These are phyloP conservation scores for Phylloporus arenicola DNA, from an alignment of 768 basidiomycete genomes.

Conservation along the genomic window DNA sequence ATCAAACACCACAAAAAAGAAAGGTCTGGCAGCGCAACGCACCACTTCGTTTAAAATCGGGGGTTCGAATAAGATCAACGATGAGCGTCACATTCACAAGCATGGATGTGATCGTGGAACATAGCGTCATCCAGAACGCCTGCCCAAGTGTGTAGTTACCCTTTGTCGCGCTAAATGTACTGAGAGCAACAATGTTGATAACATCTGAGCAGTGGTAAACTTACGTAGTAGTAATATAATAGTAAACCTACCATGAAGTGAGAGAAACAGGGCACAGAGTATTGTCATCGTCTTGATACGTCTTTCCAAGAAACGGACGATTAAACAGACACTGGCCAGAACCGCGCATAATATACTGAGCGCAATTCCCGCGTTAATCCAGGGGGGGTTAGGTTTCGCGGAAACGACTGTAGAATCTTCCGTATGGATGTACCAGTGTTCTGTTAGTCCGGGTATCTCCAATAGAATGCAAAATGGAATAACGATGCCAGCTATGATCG, in stretches of 20 bases:
- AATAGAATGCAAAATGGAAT: constrained; percentile 78
- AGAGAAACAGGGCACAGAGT: constrained; percentile 56
- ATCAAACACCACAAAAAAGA: neutral
- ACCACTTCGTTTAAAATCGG: constrained; percentile 64
- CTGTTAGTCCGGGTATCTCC: constrained; percentile 75
- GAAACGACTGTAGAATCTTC: constrained; percentile 37
- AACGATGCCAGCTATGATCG: constrained; percentile 61
- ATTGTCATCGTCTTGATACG: constrained; percentile 59
- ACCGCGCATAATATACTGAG: constrained; percentile 66
- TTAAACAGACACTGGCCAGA: constrained; percentile 61
- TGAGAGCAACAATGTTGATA: constrained; percentile 59
- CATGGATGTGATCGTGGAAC: constrained; percentile 62
- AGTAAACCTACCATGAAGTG: constrained; percentile 56
- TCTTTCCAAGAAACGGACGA: constrained; percentile 69
- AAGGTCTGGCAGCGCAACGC: constrained; percentile 9
- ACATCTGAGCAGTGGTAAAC: constrained; percentile 41
- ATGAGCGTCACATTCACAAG: constrained; percentile 65
- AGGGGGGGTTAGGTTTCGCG: constrained; percentile 44
- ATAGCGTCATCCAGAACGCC: constrained; percentile 74
- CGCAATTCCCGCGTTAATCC: constrained; percentile 57
- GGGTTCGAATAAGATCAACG: constrained; percentile 52
- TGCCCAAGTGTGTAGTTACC: constrained; percentile 69
- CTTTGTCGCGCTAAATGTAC: constrained; percentile 54
- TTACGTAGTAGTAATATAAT: neutral
- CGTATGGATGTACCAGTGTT: constrained; percentile 66